Evolutionary conservation across 768 basidiomycete species (phyloP).

Genomic region (Boletus tylopilopsis): DNA sequence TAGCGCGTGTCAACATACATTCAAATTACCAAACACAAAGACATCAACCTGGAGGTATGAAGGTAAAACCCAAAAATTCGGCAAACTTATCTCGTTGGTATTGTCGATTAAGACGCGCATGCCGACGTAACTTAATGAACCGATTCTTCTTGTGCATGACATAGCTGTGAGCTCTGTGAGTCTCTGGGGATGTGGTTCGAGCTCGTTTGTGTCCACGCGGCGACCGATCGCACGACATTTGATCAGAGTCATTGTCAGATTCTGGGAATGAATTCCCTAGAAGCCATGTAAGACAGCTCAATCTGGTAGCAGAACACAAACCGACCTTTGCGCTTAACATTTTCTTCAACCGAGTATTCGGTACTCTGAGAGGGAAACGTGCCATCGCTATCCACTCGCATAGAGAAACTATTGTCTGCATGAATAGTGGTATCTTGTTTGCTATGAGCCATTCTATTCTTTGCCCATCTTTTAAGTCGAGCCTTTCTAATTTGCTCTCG

Average conservation of each 20-base stretch:
- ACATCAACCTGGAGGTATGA: constrained; percentile 18
- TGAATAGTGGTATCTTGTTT: constrained; percentile 29
- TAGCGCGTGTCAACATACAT: constrained; percentile 1
- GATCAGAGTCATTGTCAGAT: constrained; percentile 28
- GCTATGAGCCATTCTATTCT: constrained; percentile 17
- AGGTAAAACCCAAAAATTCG: constrained; percentile 32
- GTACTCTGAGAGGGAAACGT: constrained; percentile 12
- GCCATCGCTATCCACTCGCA: constrained; percentile 27
- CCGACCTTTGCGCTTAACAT: constrained; percentile 50
- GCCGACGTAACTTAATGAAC: constrained; percentile 36
- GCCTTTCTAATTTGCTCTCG: constrained; percentile 30
- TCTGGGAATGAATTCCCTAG: constrained; percentile 19
- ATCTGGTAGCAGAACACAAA: not conserved
- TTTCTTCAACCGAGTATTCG: constrained; percentile 26
- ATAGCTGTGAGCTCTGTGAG: constrained; percentile 37
- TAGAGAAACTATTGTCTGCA: constrained; percentile 28
- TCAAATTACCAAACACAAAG: not conserved
- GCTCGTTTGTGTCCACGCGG: constrained; percentile 40
- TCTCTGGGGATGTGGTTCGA: constrained; percentile 46
- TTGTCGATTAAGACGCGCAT: constrained; percentile 37
- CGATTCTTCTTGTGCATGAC: constrained; percentile 41
- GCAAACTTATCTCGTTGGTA: constrained; percentile 38
- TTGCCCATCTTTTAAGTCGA: constrained; percentile 29
- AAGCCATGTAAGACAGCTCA: constrained; percentile 1
- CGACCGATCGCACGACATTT: constrained; percentile 30